Conservation (phyloP, 495 filamentous ascomycete genomes). For the Aspergillus conjunctus region DNA sequence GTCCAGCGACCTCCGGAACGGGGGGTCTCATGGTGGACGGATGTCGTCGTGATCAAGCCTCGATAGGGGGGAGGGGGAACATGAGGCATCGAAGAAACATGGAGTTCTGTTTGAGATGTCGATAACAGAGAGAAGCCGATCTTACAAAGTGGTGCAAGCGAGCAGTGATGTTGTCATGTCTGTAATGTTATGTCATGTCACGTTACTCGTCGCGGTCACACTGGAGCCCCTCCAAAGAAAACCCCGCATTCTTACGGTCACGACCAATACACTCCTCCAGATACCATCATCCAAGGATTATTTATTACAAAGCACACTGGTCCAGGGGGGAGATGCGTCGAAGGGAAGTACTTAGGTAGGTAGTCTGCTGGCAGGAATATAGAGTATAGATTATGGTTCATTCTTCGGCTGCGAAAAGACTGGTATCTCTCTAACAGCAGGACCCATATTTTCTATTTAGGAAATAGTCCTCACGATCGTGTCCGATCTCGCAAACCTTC, state of each 20-base stretch:
- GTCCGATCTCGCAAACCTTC: too few relatives aligned
- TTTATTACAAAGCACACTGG: background rate
- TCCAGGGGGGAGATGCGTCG: too few relatives aligned
- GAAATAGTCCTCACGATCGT: too few relatives aligned
- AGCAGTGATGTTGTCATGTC: slow-evolving; percentile 7
- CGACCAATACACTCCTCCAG: background rate
- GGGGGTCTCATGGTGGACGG: slow-evolving; percentile 42
- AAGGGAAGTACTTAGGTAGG: background rate
- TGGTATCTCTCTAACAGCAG: background rate
- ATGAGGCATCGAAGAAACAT: slow-evolving; percentile 12
- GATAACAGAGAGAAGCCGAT: background rate
- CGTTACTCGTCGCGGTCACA: slow-evolving; percentile 10
- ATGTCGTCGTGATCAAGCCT: slow-evolving; percentile 4
- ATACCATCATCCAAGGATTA: background rate
- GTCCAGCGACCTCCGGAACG: slow-evolving; percentile 36
- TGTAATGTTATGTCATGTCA: slow-evolving; percentile 24
- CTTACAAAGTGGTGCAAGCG: background rate
- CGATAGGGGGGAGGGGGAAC: slow-evolving; percentile 15
- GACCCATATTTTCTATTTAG: too few relatives aligned
- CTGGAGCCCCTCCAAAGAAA: slow-evolving; percentile 9
- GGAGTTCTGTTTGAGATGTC: background rate
- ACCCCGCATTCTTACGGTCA: slow-evolving; percentile 19
- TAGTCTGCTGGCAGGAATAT: background rate
- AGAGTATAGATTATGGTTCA: background rate
- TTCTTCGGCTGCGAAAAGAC: background rate